phyloP scores from a whole-genome alignment of 192 early-diverging fungal genomes.

The Coemansia sp. region DNA sequence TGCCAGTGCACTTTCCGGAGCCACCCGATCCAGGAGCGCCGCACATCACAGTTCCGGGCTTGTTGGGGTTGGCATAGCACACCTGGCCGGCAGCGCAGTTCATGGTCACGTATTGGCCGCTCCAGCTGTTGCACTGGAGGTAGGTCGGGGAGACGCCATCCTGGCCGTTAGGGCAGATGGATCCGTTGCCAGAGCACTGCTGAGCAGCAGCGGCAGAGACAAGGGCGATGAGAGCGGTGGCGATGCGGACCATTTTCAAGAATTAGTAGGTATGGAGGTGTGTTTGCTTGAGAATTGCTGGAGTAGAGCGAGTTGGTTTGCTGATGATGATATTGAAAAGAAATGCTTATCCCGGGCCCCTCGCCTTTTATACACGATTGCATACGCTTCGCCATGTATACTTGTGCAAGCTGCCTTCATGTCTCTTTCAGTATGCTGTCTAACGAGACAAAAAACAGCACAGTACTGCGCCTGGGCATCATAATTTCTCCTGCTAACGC shows the following conservation, averaged over 20 bases:
- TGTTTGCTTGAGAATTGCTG: background rate
- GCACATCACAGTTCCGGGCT: slow-evolving; percentile 36
- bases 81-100: slow-evolving; percentile 44
- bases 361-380: background rate
- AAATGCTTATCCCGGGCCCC: background rate
- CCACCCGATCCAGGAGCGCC: slow-evolving; percentile 45
- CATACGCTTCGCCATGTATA: background rate
- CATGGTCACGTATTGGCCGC: slow-evolving; percentile 17
- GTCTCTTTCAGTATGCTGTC: background rate
- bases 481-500: background rate
- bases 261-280: background rate
- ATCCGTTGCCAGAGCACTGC: slow-evolving; percentile 43
- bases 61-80: slow-evolving; percentile 53
- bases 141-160: slow-evolving; percentile 51
- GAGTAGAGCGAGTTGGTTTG: background rate
- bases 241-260: slow-evolving; percentile 37
- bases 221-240: slow-evolving; percentile 15
- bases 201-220: slow-evolving; percentile 27
- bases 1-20: slow-evolving; percentile 35
- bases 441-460: background rate
- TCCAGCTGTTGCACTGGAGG: slow-evolving; percentile 51
- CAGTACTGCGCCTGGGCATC: background rate
- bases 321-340: background rate
- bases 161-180: slow-evolving; percentile 46
- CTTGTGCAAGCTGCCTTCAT: background rate